Base-by-base conservation (phyloP, 805 yeast species). In the Saccharomyces mikatae region DNA sequence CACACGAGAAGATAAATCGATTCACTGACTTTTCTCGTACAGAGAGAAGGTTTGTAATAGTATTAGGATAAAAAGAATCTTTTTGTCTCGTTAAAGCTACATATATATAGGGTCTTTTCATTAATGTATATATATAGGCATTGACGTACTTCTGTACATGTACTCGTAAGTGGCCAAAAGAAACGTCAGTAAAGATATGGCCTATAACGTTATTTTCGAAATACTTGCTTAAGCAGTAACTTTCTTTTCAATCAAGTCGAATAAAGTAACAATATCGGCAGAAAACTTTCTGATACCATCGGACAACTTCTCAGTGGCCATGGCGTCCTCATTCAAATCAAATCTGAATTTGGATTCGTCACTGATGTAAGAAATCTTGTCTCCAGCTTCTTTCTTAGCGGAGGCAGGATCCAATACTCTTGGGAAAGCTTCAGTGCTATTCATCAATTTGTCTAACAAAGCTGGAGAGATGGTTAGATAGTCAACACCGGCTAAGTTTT, bases 251-350 rank as follows among this genome's bases (percentile, higher is more conserved):
- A 86, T 80, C 70, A 82, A 77, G 55, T 80, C 75, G 73, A 83
- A 75, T 71, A 92, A 82, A 55, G 96, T 87, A 66, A 77, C 83
- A 68, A 95, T 85, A 74, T 92, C 99, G 74, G 87, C 91, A 67
- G 96, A 87, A 76, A 92, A 92, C 74, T 84, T 83, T 81, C 97
- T 87, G 78, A 92, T 92, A 83, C 99, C 99, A 72, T 92, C 96
- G 67, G 96, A 76, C 71, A 92, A 83, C 80, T 92, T 92, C 80
- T 92, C 97, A 65, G 96, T 89, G 67, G 97, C 94, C 98, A 92
- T 92, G 60, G 95, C 92, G 72, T 92, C 98, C 75, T 92, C 95
- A 77, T 92, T 92, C 65, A 92, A 78, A 57, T 77, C 79, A 80
- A 83, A 88, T 82, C 96, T 87, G 91, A 92, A 92, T 59, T 78